A percentile compares a stretch with the other conserved stretches of the same genome.
phyloP scores from a whole-genome alignment of 1,139 yeast species.

The Geotrichum europaeum region DNA sequence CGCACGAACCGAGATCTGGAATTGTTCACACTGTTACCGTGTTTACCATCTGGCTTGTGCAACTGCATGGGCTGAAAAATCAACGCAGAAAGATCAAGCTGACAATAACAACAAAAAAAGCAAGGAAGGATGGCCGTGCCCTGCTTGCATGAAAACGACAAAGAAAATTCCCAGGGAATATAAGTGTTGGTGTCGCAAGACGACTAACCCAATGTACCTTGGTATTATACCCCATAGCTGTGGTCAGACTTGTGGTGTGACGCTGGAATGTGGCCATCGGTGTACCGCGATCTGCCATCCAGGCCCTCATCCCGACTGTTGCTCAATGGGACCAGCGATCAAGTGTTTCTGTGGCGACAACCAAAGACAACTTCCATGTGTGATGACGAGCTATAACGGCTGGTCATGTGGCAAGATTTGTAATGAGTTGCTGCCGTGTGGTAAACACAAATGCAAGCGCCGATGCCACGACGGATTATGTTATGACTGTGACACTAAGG shows the following conservation, averaged over 20 bases:
- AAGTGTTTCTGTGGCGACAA: slow-evolving; percentile 71
- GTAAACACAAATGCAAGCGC: slow-evolving; percentile 56
- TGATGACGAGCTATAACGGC: slow-evolving; percentile 64
- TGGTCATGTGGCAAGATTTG: slow-evolving; percentile 68
- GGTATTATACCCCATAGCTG: slow-evolving; percentile 75
- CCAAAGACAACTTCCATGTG: slow-evolving; percentile 62
- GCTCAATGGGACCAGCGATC: slow-evolving; percentile 66
- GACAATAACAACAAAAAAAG: slow-evolving; percentile 26
- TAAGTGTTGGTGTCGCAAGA: slow-evolving; percentile 89
- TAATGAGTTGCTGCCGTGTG: slow-evolving; percentile 58
- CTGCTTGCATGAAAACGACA: slow-evolving; percentile 64
- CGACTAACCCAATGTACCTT: slow-evolving; percentile 57
- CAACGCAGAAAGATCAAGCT: slow-evolving; percentile 28
- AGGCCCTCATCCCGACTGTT: slow-evolving; percentile 81
- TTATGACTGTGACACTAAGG: slow-evolving; percentile 54
- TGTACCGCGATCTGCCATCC: slow-evolving; percentile 81
- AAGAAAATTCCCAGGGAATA: slow-evolving; percentile 52
- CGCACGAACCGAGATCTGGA: slow-evolving; percentile 61
- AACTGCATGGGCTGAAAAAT: slow-evolving; percentile 70
- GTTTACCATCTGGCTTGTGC: slow-evolving; percentile 81
- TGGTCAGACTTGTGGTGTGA: slow-evolving; percentile 69
- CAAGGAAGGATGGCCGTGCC: slow-evolving; percentile 71
- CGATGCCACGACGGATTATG: slow-evolving; percentile 73
- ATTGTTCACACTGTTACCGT: slow-evolving; percentile 64
- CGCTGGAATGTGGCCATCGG: slow-evolving; percentile 62